Percentiles rank a stretch among this genome's conserved stretches.
phyloP scores from a whole-genome alignment of 257 asterid species.

The Thymus mandschuricus region DNA sequence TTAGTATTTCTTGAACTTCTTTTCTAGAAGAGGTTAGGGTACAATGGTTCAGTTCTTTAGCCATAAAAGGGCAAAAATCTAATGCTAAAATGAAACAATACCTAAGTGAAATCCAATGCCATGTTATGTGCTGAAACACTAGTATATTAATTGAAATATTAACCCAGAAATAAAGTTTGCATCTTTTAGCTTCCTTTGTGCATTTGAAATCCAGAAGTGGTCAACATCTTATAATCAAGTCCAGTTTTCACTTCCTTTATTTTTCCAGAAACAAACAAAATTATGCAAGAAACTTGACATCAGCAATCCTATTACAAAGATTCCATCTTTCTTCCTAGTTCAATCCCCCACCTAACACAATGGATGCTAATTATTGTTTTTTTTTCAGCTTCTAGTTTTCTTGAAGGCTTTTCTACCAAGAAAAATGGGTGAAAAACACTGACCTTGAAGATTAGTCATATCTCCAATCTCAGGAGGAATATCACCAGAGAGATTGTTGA shows the following conservation, averaged over 20 bases:
- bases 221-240: not conserved
- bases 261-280: not conserved
- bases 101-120: conserved; percentile 1
- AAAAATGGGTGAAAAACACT: conserved; percentile 8
- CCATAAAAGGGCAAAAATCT: not conserved
- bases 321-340: conserved; percentile 17
- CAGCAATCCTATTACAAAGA: conserved; percentile 35
- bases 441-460: conserved; percentile 81
- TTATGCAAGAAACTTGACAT: not conserved
- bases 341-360: not conserved
- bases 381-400: not conserved
- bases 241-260: not conserved
- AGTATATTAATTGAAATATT: not conserved
- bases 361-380: not conserved
- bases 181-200: conserved; percentile 10
- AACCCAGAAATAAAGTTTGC: not conserved
- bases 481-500: conserved; percentile 78
- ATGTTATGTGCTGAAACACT: not conserved
- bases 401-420: not conserved
- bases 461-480: conserved; percentile 76
- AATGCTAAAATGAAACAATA: not conserved
- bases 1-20: no score
- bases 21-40: not conserved
- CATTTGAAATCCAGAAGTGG: conserved; percentile 6
- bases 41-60: no score